A percentile compares a stretch with the other conserved stretches of the same genome.
Conservation (phyloP, 768 basidiomycete species). For the Dioszegia crocea region DNA sequence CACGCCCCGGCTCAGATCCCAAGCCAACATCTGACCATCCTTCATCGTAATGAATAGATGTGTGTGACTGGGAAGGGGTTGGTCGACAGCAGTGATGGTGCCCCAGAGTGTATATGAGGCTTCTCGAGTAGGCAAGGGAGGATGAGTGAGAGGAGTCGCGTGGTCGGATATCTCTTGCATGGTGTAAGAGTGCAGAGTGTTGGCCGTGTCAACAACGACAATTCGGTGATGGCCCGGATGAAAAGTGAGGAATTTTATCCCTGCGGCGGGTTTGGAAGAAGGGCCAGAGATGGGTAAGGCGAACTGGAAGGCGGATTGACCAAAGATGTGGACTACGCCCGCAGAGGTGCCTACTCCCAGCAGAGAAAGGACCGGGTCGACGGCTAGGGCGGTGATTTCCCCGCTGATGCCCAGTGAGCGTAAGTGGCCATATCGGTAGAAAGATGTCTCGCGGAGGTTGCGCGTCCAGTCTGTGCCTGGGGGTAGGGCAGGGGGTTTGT, state of each 20-base stretch:
- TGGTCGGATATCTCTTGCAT: slow-evolving; percentile 33
- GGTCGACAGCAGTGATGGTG: slow-evolving; percentile 38
- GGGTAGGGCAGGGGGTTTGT: slow-evolving; percentile 20
- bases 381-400: slow-evolving; percentile 48
- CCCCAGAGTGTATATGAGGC: slow-evolving; percentile 34
- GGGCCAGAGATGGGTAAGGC: slow-evolving; percentile 31
- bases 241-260: slow-evolving; percentile 29
- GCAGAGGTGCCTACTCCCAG: slow-evolving; percentile 58
- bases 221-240: slow-evolving; percentile 32
- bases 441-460: slow-evolving; percentile 40
- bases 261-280: slow-evolving; percentile 8
- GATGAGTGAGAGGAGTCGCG: slow-evolving; percentile 31
- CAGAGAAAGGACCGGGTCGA: slow-evolving; percentile 50
- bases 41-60: slow-evolving; percentile 57
- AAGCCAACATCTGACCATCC: slow-evolving; percentile 65
- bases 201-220: slow-evolving; percentile 29
- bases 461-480: slow-evolving; percentile 40
- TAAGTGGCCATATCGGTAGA: slow-evolving; percentile 47
- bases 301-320: slow-evolving; percentile 60
- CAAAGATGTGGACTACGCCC: slow-evolving; percentile 66
- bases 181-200: slow-evolving; percentile 35
- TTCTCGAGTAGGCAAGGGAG: slow-evolving; percentile 34
- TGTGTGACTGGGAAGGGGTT: slow-evolving; percentile 37
- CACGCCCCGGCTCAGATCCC: slow-evolving; percentile 66
- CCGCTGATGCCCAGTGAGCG: slow-evolving; percentile 44